Evolutionary conservation across 2,329 filamentous ascomycete genomes (phyloP).

Genomic region (Paraphaeosphaeria sporulosa): DNA sequence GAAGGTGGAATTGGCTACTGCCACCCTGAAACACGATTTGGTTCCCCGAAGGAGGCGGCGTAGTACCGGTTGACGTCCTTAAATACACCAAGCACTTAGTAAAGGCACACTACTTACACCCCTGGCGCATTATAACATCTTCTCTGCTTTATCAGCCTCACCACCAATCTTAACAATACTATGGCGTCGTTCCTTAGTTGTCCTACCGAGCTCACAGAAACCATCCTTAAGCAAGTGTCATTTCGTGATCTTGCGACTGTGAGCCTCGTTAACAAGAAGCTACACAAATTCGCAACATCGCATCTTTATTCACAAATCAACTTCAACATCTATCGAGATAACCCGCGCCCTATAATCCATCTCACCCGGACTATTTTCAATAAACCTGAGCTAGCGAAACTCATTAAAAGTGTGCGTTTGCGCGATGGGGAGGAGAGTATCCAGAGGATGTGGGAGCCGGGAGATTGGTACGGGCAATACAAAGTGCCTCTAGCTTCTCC

Average conservation of each 20-base stretch:
- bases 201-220: slow-evolving; percentile 7
- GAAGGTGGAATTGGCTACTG: slow-evolving; percentile 6
- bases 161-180: slow-evolving; percentile 1
- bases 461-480: no score
- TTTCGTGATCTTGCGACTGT: slow-evolving; percentile 6
- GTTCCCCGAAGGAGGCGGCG: slow-evolving; percentile 1
- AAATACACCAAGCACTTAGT: neutral
- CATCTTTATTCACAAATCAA: slow-evolving; percentile 1
- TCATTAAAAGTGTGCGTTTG: slow-evolving; percentile 4
- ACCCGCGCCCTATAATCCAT: slow-evolving; percentile 9
- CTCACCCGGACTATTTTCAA: slow-evolving; percentile 7
- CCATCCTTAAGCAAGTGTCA: slow-evolving; percentile 5
- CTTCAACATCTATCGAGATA: slow-evolving; percentile 4
- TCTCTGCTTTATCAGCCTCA: slow-evolving; percentile 1
- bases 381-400: slow-evolving; percentile 6
- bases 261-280: slow-evolving; percentile 8
- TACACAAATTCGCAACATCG: slow-evolving; percentile 5
- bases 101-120: slow-evolving; percentile 3
- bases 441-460: neutral
- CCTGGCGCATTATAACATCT: slow-evolving; percentile 8
- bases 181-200: slow-evolving; percentile 8
- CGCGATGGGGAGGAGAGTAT: slow-evolving; percentile 8
- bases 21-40: neutral
- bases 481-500: slow-evolving; percentile 2
- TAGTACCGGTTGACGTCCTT: slow-evolving; percentile 1